Percentiles rank a stretch among this genome's conserved stretches.
These are phyloP conservation scores for Trichoderma lentiforme DNA, from an alignment of 2,329 filamentous ascomycete genomes.

Conservation along the genomic window DNA sequence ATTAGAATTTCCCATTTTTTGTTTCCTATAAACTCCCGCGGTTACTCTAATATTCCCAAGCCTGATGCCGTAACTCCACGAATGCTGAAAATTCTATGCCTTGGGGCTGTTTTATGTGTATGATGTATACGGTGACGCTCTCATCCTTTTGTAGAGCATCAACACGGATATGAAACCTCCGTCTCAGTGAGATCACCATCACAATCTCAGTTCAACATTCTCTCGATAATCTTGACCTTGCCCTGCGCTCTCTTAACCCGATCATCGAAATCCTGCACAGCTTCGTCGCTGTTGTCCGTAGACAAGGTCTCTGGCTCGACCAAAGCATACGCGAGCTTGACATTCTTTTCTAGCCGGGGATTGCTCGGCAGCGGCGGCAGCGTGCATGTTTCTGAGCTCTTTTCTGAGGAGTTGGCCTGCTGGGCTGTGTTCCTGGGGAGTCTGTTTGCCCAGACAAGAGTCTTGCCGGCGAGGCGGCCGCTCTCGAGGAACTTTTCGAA, in stretches of 20 bases:
- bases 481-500: conserved; percentile 88
- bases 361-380: conserved; percentile 52
- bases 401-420: not conserved
- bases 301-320: conserved; percentile 75
- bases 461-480: conserved; percentile 73
- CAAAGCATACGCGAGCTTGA: conserved; percentile 70
- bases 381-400: conserved; percentile 19
- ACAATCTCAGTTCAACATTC: conserved; percentile 46
- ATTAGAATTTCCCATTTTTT: conserved; percentile 26
- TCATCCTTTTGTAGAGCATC: not conserved
- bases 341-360: conserved; percentile 70
- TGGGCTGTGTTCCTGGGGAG: conserved; percentile 34
- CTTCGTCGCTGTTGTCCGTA: conserved; percentile 81
- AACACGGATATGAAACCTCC: not conserved
- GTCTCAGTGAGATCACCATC: not conserved
- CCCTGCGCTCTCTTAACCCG: conserved; percentile 76
- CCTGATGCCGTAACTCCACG: conserved; percentile 2
- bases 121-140: not conserved
- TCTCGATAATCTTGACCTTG: conserved; percentile 82
- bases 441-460: conserved; percentile 79
- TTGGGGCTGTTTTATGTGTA: not conserved
- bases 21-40: conserved; percentile 7
- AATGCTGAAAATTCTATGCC: not conserved
- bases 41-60: not conserved
- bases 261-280: conserved; percentile 89